phyloP scores from a whole-genome alignment of 169 alveolate genomes.

The Amoebophrya sp. region DNA sequence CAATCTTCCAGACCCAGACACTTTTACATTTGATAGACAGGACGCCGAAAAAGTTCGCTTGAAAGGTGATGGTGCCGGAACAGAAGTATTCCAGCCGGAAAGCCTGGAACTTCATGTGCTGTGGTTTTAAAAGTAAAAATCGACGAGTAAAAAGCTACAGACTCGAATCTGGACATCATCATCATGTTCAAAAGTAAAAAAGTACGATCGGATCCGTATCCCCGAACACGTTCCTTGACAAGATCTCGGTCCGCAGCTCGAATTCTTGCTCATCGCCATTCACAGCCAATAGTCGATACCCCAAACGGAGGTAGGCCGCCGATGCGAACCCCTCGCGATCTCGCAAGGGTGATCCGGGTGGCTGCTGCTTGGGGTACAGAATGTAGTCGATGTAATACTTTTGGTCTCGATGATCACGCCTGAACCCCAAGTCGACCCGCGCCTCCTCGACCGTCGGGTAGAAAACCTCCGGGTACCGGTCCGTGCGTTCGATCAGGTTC shows the following conservation, averaged over 20 bases:
- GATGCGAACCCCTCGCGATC: background rate
- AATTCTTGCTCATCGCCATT: background rate
- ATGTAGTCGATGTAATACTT: background rate
- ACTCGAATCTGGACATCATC: too few species aligned
- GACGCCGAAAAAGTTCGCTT: background rate
- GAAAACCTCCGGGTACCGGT: background rate
- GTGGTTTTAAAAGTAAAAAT: too few species aligned
- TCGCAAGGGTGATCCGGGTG: background rate
- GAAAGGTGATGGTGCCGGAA: background rate
- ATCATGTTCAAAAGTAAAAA: too few species aligned
- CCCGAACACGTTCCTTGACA: background rate
- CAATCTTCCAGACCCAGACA: too few species aligned
- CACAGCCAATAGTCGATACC: background rate
- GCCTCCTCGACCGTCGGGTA: background rate
- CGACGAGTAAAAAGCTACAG: too few species aligned
- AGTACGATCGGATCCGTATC: background rate
- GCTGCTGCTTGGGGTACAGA: constrained; percentile 15
- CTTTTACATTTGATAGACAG: too few species aligned
- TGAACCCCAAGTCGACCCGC: background rate
- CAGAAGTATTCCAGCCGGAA: background rate
- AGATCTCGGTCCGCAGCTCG: background rate
- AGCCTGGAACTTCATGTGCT: background rate
- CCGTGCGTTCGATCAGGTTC: background rate
- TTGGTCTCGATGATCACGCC: background rate
- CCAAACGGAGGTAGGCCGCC: background rate